phyloP scores from a whole-genome alignment of 257 asterid species.

The Forsythia suspensa region DNA sequence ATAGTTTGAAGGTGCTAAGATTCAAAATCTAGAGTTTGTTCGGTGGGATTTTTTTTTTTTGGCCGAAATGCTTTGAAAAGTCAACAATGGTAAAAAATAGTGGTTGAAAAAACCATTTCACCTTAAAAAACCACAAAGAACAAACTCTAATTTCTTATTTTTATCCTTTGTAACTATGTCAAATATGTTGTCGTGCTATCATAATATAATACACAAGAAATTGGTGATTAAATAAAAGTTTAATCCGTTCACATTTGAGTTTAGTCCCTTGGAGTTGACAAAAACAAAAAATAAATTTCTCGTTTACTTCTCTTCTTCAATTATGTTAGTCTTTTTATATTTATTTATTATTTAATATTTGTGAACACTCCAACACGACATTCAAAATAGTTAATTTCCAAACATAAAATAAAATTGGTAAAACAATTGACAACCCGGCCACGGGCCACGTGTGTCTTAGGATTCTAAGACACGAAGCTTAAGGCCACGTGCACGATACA shows the following conservation, averaged over 20 bases:
- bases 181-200: neutral
- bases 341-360: too few relatives aligned
- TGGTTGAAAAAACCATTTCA: too few relatives aligned
- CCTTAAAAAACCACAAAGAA: too few relatives aligned
- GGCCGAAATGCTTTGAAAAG: too few relatives aligned
- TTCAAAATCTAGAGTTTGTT: neutral
- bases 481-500: neutral
- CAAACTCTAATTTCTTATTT: neutral
- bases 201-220: neutral
- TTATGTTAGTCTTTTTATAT: too few relatives aligned
- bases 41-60: too few relatives aligned
- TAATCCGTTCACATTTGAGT: neutral
- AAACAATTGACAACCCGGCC: neutral
- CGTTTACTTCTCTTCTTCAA: neutral
- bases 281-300: neutral
- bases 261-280: neutral
- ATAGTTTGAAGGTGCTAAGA: neutral
- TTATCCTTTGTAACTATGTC: neutral
- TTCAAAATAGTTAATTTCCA: neutral
- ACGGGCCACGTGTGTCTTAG: neutral
- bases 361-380: too few relatives aligned
- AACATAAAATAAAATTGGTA: too few relatives aligned
- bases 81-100: too few relatives aligned
- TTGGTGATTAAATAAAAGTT: neutral
- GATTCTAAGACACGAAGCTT: neutral